phyloP scores from a whole-genome alignment of 768 basidiomycete genomes.

The Leucosporidium yakuticum region DNA sequence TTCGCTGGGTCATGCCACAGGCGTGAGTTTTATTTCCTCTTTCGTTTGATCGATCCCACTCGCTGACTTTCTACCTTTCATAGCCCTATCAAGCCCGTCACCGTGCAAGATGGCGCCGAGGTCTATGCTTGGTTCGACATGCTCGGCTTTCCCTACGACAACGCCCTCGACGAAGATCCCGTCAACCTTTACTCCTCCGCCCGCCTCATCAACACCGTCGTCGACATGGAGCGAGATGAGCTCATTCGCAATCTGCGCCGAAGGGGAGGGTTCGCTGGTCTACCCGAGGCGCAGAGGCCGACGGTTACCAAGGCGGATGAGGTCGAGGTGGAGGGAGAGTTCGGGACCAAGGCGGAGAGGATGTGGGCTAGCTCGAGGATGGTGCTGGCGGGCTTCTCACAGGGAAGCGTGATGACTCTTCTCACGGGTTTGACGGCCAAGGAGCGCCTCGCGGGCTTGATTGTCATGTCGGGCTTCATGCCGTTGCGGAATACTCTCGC shows the following conservation, averaged over 20 bases:
- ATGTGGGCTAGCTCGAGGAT: conserved; percentile 6
- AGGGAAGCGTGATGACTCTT: conserved; percentile 13
- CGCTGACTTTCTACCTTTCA: background rate
- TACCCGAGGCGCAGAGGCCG: background rate
- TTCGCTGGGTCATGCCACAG: conserved; percentile 24
- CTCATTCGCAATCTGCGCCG: conserved; percentile 10
- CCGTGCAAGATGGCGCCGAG: background rate
- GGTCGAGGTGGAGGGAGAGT: background rate
- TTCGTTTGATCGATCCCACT: background rate
- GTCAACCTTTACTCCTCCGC: conserved; percentile 4
- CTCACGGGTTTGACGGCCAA: conserved; percentile 16
- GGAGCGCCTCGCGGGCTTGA: conserved; percentile 8
- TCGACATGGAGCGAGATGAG: conserved; percentile 14
- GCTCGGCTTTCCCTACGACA: conserved; percentile 19
- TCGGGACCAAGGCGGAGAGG: background rate
- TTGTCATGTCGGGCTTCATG: conserved; percentile 18
- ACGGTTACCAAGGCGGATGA: background rate
- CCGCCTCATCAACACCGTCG: conserved; percentile 19
- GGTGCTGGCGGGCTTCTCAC: conserved; percentile 17
- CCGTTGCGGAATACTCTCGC: conserved; percentile 13
- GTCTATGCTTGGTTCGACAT: conserved; percentile 30
- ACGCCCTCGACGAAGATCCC: conserved; percentile 11
- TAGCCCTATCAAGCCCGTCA: background rate
- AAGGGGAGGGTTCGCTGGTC: background rate
- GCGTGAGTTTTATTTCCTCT: conserved; percentile 4